phyloP scores from a whole-genome alignment of 1,284 basidiomycete species.

The Pulveroboletus sp. region DNA sequence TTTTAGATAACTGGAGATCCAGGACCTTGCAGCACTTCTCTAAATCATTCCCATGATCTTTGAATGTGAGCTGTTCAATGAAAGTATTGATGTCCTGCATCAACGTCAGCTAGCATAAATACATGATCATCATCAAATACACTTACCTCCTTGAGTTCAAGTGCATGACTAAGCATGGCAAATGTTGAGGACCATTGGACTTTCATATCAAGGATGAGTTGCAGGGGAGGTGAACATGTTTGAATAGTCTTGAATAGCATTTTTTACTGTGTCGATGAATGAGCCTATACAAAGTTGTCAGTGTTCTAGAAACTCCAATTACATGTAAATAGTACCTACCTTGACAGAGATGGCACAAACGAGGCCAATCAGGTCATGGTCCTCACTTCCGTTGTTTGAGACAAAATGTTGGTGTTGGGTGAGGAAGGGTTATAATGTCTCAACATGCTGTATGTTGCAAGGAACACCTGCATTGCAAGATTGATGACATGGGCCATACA shows the following conservation, averaged over 20 bases:
- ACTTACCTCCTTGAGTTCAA: constrained; percentile 13
- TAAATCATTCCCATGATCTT: neutral
- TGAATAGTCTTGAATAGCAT: constrained; percentile 24
- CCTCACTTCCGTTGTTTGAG: neutral
- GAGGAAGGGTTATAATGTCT: constrained; percentile 1
- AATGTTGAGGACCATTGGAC: constrained; percentile 29
- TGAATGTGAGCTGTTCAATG: constrained; percentile 5
- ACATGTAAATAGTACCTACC: neutral
- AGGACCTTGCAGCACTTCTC: constrained; percentile 6
- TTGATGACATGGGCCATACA: constrained; percentile 9
- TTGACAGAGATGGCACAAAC: constrained; percentile 17
- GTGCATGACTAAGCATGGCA: constrained; percentile 20
- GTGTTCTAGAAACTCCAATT: neutral
- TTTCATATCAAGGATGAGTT: constrained; percentile 27
- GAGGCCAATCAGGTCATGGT: constrained; percentile 23
- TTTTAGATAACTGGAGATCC: neutral
- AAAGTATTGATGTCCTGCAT: constrained; percentile 9
- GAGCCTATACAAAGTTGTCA: constrained; percentile 12
- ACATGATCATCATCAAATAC: neutral
- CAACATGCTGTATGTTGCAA: neutral
- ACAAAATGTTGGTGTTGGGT: constrained; percentile 1
- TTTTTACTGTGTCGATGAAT: constrained; percentile 26
- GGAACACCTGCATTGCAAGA: neutral
- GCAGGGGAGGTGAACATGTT: constrained; percentile 5
- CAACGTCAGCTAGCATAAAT: neutral